Percentiles rank a stretch among this genome's conserved stretches.
These are phyloP conservation scores for Dentipellis fragilis DNA, from an alignment of 768 basidiomycete genomes.

Conservation along the genomic window DNA sequence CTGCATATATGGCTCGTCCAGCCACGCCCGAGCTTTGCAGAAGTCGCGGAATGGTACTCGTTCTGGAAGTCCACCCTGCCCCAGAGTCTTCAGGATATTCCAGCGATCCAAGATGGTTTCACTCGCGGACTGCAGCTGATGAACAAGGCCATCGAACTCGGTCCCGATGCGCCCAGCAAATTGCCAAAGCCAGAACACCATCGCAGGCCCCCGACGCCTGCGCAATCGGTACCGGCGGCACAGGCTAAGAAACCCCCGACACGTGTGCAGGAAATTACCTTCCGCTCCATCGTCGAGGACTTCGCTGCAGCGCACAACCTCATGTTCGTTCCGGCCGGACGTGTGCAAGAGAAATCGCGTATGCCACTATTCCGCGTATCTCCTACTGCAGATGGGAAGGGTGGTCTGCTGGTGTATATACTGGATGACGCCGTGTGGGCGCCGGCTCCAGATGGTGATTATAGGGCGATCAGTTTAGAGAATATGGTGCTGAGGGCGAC, in stretches of 20 bases:
- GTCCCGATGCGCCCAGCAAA: constrained; percentile 59
- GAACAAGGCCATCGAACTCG: constrained; percentile 87
- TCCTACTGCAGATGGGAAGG: constrained; percentile 66
- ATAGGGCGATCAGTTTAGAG: constrained; percentile 74
- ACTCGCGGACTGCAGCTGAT: constrained; percentile 85
- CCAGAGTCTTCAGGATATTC: constrained; percentile 52
- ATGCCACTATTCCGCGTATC: constrained; percentile 88
- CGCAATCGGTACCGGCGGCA: constrained; percentile 24
- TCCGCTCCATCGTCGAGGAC: constrained; percentile 89
- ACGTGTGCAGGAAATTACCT: constrained; percentile 76
- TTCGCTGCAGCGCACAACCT: constrained; percentile 77
- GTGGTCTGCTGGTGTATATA: constrained; percentile 83
- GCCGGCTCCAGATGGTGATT: constrained; percentile 48
- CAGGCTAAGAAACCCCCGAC: constrained; percentile 31
- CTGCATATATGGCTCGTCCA: constrained; percentile 91
- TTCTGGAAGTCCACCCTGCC: constrained; percentile 83
- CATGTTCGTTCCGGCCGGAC: constrained; percentile 81
- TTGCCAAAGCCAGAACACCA: constrained; percentile 64
- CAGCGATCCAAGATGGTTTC: constrained; percentile 70
- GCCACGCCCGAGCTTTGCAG: constrained; percentile 78
- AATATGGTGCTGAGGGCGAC: constrained; percentile 72
- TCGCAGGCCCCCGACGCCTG: constrained; percentile 20
- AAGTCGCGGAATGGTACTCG: constrained; percentile 88
- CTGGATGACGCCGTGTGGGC: constrained; percentile 93
- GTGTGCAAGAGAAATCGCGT: constrained; percentile 73